A percentile compares a stretch with the other conserved stretches of the same genome.
phyloP scores from a whole-genome alignment of 108 stramenopile species.

The Discostella stelligeroides region DNA sequence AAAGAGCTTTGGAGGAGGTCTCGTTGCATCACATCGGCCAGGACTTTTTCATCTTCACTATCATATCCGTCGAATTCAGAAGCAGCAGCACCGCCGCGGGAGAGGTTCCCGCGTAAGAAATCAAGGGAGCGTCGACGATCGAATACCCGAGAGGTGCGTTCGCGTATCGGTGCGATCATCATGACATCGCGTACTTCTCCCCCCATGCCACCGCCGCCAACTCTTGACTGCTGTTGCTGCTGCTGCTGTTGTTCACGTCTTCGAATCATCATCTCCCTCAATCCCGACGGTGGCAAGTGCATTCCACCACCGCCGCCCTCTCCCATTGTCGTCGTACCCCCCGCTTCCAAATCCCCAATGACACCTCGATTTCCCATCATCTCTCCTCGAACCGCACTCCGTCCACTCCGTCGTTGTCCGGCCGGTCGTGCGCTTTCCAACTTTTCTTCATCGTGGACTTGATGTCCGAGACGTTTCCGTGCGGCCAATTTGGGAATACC shows the following conservation, averaged over 20 bases:
- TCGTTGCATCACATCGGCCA: conserved; percentile 9
- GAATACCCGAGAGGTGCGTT: not conserved
- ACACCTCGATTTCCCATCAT: conserved; percentile 15
- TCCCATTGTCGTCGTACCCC: conserved; percentile 6
- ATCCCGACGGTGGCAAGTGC: conserved; percentile 18
- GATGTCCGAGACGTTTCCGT: conserved; percentile 62
- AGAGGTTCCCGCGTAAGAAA: not conserved
- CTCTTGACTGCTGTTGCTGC: not conserved
- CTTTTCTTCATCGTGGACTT: conserved; percentile 55
- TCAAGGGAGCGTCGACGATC: conserved; percentile 4
- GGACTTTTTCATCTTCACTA: conserved; percentile 18
- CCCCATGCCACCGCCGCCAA: not conserved
- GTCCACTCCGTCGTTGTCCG: conserved; percentile 30
- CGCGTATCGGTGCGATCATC: conserved; percentile 8
- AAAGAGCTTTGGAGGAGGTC: conserved; percentile 7
- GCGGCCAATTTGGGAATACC: conserved; percentile 70
- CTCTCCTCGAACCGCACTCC: conserved; percentile 19
- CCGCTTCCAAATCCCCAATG: conserved; percentile 13
- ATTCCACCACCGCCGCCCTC: conserved; percentile 12
- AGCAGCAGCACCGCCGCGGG: not conserved
- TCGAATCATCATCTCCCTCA: conserved; percentile 9
- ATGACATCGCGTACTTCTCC: not conserved
- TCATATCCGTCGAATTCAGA: conserved; percentile 13
- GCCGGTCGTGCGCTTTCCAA: conserved; percentile 14
- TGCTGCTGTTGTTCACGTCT: not conserved